Evolutionary conservation across 2,329 filamentous ascomycete genomes (phyloP).

Genomic region (Curvularia verruculosa): DNA sequence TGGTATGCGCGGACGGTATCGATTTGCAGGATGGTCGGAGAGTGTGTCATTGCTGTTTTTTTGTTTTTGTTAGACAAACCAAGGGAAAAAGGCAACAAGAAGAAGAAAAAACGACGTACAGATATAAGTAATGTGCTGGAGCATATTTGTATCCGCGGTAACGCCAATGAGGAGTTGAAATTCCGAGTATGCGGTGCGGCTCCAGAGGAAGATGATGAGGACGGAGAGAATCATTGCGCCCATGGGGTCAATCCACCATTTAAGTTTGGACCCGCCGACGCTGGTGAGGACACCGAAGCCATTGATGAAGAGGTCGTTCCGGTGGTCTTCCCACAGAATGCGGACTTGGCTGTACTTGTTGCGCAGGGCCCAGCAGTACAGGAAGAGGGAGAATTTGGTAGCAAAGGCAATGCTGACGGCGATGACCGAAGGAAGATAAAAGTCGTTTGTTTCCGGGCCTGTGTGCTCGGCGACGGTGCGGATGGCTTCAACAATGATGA

Average conservation of each 20-base stretch:
- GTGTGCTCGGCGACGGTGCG: constrained; percentile 65
- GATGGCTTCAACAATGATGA: constrained; percentile 87
- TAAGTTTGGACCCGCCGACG: constrained; percentile 85
- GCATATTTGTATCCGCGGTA: constrained; percentile 79
- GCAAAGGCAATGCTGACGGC: constrained; percentile 82
- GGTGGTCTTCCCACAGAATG: constrained; percentile 95
- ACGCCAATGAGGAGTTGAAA: constrained; percentile 92
- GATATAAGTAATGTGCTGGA: constrained; percentile 95
- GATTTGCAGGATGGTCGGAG: constrained; percentile 76
- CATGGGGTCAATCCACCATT: constrained; percentile 94
- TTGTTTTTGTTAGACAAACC: background rate
- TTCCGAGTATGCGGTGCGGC: constrained; percentile 82
- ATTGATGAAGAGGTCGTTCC: constrained; percentile 97
- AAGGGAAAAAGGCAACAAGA: background rate
- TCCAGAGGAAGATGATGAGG: constrained; percentile 80
- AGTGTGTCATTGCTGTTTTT: constrained; percentile 76
- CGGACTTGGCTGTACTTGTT: constrained; percentile 90
- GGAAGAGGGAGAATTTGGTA: constrained; percentile 82
- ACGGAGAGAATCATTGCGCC: constrained; percentile 84
- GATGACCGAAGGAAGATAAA: constrained; percentile 83
- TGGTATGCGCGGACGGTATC: constrained; percentile 96
- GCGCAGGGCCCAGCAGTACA: constrained; percentile 91
- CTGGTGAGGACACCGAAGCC: constrained; percentile 90
- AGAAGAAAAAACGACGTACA: constrained; percentile 61
- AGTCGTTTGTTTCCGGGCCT: constrained; percentile 61